Evolutionary conservation across 2,329 filamentous ascomycete species (phyloP), one percentile per base, ranked within the genome.

Genomic region (Botrytis hyacinthi): DNA sequence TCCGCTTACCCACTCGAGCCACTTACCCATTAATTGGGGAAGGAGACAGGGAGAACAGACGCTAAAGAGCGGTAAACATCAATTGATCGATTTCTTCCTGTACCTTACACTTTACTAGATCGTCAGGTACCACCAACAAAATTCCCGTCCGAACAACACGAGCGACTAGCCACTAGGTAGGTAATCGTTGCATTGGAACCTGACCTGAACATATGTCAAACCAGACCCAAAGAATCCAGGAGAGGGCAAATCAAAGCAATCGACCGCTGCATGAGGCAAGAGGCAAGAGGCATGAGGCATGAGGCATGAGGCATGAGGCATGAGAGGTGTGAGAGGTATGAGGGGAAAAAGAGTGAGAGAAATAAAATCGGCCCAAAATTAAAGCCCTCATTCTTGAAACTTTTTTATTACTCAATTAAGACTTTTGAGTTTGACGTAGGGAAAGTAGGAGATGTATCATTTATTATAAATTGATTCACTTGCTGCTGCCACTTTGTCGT

Each of bases 61-160:
- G 59, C 70, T 51, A 71, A 65, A 26, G 46, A 57, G 70, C 70
- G 70, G 70, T 71, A 71, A 71, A 65, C 32, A 54, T 48, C 18
- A 37, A 65, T 46, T n/a, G 32, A 67, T 54, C 46, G 46, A 54
- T 54, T 51, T 46, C 44, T 40, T 20, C 9, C 46, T 40, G 65
- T 54, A 68, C 65, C 65, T 68, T 68, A 29, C 44, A 66, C 42
- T 32, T 66, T n/a, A 14, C 46, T 54, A 26, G 70, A 72, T 72
- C 70, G 61, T 67, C 70, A 72, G 70, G 70, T 72, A 72, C 70
- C 44, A 72, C 66, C 16, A 37, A 40, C 5, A 40, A n/a, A n/a
- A 66, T 22, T 54, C 46, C 66, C 66, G 26, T 68, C 48, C 35
- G 48, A 57, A 42, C 66, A 32, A 68, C 48, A 68, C 46, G 46